Base-by-base conservation (phyloP, 78 protist species). In the Dictyostelium citrinum region DNA sequence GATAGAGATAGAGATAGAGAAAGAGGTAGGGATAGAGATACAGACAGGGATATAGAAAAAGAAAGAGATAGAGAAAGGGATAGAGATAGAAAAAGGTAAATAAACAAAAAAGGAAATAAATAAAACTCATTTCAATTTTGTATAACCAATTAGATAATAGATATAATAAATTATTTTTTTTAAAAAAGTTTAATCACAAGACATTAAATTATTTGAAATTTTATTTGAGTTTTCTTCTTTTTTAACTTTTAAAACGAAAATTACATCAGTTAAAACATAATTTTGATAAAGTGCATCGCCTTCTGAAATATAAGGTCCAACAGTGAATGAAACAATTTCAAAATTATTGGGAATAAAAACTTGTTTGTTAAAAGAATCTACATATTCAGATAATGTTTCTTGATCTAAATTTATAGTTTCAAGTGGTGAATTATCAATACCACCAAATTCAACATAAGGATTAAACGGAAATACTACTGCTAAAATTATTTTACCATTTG, bases 401-500 rank as follows among this genome's bases (percentile, higher is more conserved):
- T 82, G 84, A 80, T 71, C 41, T 72, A 83, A 58, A 45, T 27
- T 35, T 31, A 70, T 70, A 5, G 20, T 27, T 46, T 82, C 90
- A 1, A 82, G 35, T 43, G 95, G 95, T 61, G 60, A 20, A 49
- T 85, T 79, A 27, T 74, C 80, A n/a, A 77, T 49, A 16, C 93
- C 93, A 68, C 93, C 96, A 77, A 82, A 76, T 64, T 94, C 96
- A 31, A 94, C 94, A 55, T 90, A 94, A 6, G 96, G 95, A 12
- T 45, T 24, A 79, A 88, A 94, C 10, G 96, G 96, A 37, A 78
- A 91, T 8, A 94, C 96, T 2, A 90, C 91, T 3, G 96, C 96
- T 14, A 94, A 41, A 33, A 94, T 45, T 10, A 94, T 10, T 33
- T 55, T 58, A 11, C 94, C 96, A 35, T 61, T 83, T 39, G 91